Evolutionary conservation across 352 stramenopile genomes (phyloP), one percentile per base, ranked within the genome.

Genomic region (Peronospora belbahrii): DNA sequence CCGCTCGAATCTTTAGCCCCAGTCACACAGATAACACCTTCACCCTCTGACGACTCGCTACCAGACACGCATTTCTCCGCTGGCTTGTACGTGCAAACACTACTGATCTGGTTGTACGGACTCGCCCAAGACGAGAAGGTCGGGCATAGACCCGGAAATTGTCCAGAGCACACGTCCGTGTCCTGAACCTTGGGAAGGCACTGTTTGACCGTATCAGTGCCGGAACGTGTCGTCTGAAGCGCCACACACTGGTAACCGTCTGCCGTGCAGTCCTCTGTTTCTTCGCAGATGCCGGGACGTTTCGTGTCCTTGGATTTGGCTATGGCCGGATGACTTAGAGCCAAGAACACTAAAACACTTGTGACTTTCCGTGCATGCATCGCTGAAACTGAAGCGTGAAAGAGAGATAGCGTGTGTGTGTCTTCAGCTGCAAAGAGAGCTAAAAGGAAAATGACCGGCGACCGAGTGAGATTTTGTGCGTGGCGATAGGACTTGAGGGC

Each of bases 61-160:
- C 70, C 52, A 36, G 44, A 62, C 6, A 71, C 63, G 24, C 77
- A 88, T 49, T 88, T 74, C 35, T 83, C 73, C 2, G 69, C 77
- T 6, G 75, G 70, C 17, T 74, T 83, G 67, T 84, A 86, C 17
- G 74, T 84, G 55, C 77, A 89, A 18, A 87, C 70, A 33, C 74
- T 84, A 60, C 72, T 82, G 61, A 88, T 83, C 41, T 72, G 56
- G 56, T 83, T 83, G 64, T 85, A 86, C 30, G 72, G 67, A 37
- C 62, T 61, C 47, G 34, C 47, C 77, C 74, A 87, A 10, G 72
- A 83, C 50, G 70, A 69, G 54, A 89, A 87, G 27, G 67, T 79
- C 10, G 77, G 74, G 45, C 77, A 87, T 43, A 84, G 59, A 31
- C 74, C 77, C 4, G 67, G 56, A 40, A 68, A 73, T 60, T 83